Evolutionary conservation across 108 stramenopile species (phyloP).

Genomic region (Skeletonema grethae): DNA sequence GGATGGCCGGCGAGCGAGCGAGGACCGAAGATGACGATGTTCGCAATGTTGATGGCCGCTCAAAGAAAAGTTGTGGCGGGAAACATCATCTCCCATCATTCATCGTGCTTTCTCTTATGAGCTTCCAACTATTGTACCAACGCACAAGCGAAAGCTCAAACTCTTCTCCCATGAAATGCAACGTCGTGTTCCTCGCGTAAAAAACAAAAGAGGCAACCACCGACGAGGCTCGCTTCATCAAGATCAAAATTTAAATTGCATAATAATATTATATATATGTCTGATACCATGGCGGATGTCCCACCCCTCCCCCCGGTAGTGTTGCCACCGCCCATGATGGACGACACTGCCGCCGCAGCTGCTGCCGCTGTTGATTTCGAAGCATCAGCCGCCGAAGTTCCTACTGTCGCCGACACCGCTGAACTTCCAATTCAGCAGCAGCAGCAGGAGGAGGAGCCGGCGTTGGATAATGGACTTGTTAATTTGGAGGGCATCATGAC

Average conservation of each 20-base stretch:
- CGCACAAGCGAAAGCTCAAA: too few relatives aligned
- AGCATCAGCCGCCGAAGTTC: background rate
- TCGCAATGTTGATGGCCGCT: background rate
- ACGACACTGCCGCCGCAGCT: background rate
- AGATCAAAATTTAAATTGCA: constrained; percentile 3
- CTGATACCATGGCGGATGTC: background rate
- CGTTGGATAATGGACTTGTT: background rate
- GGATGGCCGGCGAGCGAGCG: too few relatives aligned
- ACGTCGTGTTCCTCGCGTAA: background rate
- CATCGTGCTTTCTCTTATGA: background rate
- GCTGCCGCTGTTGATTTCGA: background rate
- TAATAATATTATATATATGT: background rate
- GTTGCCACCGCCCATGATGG: background rate
- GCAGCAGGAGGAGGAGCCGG: background rate
- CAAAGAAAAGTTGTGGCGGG: background rate
- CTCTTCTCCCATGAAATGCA: too few relatives aligned
- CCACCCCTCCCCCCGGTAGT: constrained; percentile 2
- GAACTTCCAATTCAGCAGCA: too few relatives aligned
- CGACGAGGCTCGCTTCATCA: background rate
- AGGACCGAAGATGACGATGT: background rate
- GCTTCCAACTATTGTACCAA: background rate
- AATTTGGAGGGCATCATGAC: constrained; percentile 19
- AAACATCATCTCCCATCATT: too few relatives aligned
- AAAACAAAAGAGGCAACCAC: too few relatives aligned
- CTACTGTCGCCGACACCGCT: background rate